phyloP scores from a whole-genome alignment of 2,329 filamentous ascomycete species.

The Aspergillus alliaceus region DNA sequence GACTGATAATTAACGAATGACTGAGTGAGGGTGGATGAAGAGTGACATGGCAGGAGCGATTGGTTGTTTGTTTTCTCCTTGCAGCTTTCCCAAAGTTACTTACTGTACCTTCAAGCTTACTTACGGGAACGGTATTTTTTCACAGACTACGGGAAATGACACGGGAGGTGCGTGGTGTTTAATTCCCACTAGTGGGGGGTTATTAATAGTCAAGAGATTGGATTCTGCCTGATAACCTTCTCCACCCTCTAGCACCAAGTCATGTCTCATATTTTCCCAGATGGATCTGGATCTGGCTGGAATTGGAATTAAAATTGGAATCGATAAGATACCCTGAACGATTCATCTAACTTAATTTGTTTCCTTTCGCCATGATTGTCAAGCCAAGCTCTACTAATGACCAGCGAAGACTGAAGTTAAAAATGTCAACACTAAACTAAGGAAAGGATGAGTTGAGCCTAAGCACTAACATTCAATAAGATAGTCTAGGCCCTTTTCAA shows the following conservation, averaged over 20 bases:
- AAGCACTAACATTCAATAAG: too few relatives aligned
- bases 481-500: too few relatives aligned
- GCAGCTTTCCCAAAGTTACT: too few relatives aligned
- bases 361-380: neutral
- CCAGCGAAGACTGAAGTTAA: neutral
- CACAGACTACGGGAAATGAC: neutral
- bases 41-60: conserved; percentile 26
- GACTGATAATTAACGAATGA: conserved; percentile 30
- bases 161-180: neutral
- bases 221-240: neutral
- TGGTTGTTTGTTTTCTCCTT: conserved; percentile 13
- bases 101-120: neutral
- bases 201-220: neutral
- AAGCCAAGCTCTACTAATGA: neutral
- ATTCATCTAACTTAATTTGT: neutral
- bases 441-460: too few relatives aligned
- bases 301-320: too few relatives aligned
- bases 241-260: too few relatives aligned
- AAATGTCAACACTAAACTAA: too few relatives aligned
- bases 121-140: too few relatives aligned
- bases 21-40: conserved; percentile 25
- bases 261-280: neutral
- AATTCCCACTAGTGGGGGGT: neutral
- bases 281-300: too few relatives aligned
- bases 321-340: neutral